A percentile compares a stretch with the other conserved stretches of the same genome.
phyloP scores from a whole-genome alignment of 768 basidiomycete genomes.

The Phylloporus sp. region DNA sequence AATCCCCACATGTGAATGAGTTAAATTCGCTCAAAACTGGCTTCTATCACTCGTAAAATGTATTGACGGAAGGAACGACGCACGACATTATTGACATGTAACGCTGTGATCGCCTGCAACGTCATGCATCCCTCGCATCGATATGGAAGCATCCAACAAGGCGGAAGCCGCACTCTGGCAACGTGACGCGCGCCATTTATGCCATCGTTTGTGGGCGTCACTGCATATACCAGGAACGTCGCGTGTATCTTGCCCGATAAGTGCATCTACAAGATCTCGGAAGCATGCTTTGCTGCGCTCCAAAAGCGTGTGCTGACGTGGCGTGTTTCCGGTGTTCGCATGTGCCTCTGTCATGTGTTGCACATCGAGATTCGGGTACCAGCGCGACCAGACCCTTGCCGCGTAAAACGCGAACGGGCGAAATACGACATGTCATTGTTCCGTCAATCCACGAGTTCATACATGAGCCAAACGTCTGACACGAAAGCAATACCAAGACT shows the following conservation, averaged over 20 bases:
- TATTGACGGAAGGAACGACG: neutral
- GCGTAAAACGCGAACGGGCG: neutral
- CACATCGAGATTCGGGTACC: neutral
- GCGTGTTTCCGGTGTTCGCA: neutral
- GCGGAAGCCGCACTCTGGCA: neutral
- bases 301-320: neutral
- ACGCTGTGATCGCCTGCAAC: too few relatives aligned
- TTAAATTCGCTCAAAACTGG: neutral
- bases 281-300: neutral
- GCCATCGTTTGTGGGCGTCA: neutral
- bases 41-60: too few relatives aligned
- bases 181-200: neutral
- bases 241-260: neutral
- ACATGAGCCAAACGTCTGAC: neutral
- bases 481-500: neutral
- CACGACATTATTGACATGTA: neutral
- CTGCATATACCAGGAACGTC: neutral
- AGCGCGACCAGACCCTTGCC: neutral
- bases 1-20: too few relatives aligned
- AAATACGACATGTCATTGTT: neutral
- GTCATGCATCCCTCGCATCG: neutral
- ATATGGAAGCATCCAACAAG: neutral
- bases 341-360: neutral
- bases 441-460: neutral
- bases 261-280: neutral